Percentiles rank a stretch among this genome's conserved stretches.
phyloP scores from a whole-genome alignment of 352 stramenopile genomes.

The Albugo laibachii region DNA sequence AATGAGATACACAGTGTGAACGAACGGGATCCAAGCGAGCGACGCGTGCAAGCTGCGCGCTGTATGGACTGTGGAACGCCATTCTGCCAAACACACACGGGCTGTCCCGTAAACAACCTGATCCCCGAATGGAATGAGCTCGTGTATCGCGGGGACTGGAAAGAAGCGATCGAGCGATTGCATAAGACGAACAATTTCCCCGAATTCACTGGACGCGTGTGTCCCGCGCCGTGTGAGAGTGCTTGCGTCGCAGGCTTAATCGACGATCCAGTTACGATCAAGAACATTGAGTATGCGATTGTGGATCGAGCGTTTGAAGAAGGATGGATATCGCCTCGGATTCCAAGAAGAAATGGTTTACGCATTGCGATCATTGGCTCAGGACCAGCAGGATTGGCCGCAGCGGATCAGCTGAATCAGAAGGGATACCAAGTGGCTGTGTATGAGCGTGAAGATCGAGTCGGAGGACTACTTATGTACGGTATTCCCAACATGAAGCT shows the following conservation, averaged over 20 bases:
- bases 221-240: slow-evolving; percentile 91
- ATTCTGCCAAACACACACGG: slow-evolving; percentile 96
- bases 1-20: slow-evolving; percentile 88
- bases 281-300: slow-evolving; percentile 98
- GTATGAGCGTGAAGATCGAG: slow-evolving; percentile 91
- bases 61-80: slow-evolving; percentile 98
- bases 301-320: slow-evolving; percentile 92
- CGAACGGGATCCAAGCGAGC: slow-evolving; percentile 71
- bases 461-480: slow-evolving; percentile 95
- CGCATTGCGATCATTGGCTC: slow-evolving; percentile 92
- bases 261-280: slow-evolving; percentile 94
- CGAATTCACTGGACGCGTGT: slow-evolving; percentile 96
- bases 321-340: slow-evolving; percentile 87
- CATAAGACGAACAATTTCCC: slow-evolving; percentile 99
- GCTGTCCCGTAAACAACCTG: slow-evolving; percentile 95
- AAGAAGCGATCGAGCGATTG: slow-evolving; percentile 88
- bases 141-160: slow-evolving; percentile 93
- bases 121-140: slow-evolving; percentile 98
- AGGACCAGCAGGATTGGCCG: slow-evolving; percentile 81
- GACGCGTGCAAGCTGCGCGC: slow-evolving; percentile 87
- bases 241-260: slow-evolving; percentile 91
- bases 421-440: slow-evolving; percentile 94
- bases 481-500: slow-evolving; percentile 99
- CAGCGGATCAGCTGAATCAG: slow-evolving; percentile 94
- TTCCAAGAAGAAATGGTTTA: slow-evolving; percentile 86